Evolutionary conservation across 805 yeast genomes (phyloP).

Genomic region (Wickerhamomyces mucosus): DNA sequence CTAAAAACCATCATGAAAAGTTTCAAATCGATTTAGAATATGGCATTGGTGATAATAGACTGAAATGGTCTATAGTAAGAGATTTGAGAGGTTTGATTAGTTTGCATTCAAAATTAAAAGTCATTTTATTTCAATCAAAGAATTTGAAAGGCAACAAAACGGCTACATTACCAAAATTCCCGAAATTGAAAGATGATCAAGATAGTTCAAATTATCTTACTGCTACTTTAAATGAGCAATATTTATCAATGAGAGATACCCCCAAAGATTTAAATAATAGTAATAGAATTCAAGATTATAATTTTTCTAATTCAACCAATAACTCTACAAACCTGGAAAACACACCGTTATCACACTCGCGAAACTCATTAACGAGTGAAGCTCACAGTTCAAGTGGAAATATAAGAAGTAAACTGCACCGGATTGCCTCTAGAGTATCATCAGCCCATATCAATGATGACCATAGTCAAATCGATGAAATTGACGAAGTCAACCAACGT

Average conservation of each 20-base stretch:
- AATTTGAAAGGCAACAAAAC: constrained; percentile 19
- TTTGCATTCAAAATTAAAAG: constrained; percentile 60
- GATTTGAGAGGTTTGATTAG: constrained; percentile 63
- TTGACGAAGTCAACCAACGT: background rate
- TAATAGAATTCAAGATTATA: background rate
- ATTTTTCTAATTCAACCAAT: background rate
- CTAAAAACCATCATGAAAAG: constrained; percentile 24
- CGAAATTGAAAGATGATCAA: constrained; percentile 13
- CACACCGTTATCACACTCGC: constrained; percentile 1
- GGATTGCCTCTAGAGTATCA: constrained; percentile 12
- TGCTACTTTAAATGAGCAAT: constrained; percentile 15
- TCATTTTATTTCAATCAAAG: constrained; percentile 33
- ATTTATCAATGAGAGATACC: constrained; percentile 10
- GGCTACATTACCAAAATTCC: constrained; percentile 29
- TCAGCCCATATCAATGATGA: constrained; percentile 2
- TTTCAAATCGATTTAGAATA: constrained; percentile 76
- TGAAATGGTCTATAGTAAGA: constrained; percentile 73
- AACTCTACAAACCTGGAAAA: background rate
- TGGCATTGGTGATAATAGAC: constrained; percentile 72
- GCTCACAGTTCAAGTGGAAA: constrained; percentile 3
- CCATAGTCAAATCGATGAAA: background rate
- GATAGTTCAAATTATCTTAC: constrained; percentile 1
- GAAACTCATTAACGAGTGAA: background rate
- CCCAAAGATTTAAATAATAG: background rate
- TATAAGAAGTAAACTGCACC: constrained; percentile 9